Conservation (phyloP, 1,284 basidiomycete species). For the Leccinum cinnamomeum region DNA sequence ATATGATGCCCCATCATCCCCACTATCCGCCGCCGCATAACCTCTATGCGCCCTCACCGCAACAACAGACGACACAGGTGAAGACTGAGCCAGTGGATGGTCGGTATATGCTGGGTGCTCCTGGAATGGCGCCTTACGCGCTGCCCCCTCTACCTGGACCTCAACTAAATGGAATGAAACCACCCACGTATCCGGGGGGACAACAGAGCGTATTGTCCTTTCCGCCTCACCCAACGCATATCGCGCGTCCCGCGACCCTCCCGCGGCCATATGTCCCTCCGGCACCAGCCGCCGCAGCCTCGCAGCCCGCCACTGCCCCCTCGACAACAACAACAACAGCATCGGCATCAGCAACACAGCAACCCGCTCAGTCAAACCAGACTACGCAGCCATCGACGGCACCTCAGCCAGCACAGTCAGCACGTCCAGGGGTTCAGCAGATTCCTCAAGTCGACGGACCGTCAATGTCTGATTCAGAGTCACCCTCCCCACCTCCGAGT, state of each 20-base stretch:
- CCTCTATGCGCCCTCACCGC: slow-evolving; percentile 44
- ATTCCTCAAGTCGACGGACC: slow-evolving; percentile 71
- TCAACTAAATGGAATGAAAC: slow-evolving; percentile 47
- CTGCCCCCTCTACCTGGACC: slow-evolving; percentile 67
- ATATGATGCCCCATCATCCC: slow-evolving; percentile 48
- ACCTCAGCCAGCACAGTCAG: slow-evolving; percentile 18
- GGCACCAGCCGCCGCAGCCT: neutral
- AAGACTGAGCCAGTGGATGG: slow-evolving; percentile 68
- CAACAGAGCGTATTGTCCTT: slow-evolving; percentile 58
- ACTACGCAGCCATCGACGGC: slow-evolving; percentile 4
- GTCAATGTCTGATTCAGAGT: slow-evolving; percentile 56
- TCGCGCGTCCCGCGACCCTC: slow-evolving; percentile 36
- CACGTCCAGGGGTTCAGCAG: slow-evolving; percentile 35
- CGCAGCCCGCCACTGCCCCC: slow-evolving; percentile 21
- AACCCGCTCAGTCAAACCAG: slow-evolving; percentile 12
- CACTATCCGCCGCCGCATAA: slow-evolving; percentile 47
- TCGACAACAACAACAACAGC: slow-evolving; percentile 5
- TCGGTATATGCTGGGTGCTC: slow-evolving; percentile 56
- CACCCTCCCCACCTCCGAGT: slow-evolving; percentile 58
- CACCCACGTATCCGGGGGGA: slow-evolving; percentile 50
- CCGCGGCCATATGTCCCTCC: slow-evolving; percentile 32
- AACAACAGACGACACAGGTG: slow-evolving; percentile 43
- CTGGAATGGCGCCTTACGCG: slow-evolving; percentile 45
- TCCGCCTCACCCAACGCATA: slow-evolving; percentile 48
- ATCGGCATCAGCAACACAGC: slow-evolving; percentile 5